Base-by-base conservation (phyloP, 305 asterid species). In the Ruellia speciosa region DNA sequence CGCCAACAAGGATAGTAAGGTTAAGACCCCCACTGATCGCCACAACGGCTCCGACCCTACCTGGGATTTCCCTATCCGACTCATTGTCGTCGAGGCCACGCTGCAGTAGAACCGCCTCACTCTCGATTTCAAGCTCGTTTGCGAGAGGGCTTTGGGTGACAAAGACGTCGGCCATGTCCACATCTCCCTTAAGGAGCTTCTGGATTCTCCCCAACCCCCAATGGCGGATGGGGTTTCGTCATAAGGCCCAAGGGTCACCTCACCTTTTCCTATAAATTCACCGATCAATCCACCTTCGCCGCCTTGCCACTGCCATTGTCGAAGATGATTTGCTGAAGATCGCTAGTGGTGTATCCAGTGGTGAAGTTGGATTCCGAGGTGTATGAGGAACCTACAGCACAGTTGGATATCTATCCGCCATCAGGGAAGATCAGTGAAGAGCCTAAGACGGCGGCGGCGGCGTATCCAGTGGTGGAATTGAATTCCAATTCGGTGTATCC, bases 221-320 rank as follows among this genome's bases (percentile, higher is more conserved):
- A 66, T 18, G 33, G 34, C 17, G 72, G 70, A 48, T 15, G 82
- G 61, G 75, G 69, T 48, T 73, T 77, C 19, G 81, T 87, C 54
- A 83, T 96, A 18, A 79, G 73, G 40, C 85, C 94, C 5, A 87
- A 85, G 70, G 98, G 98, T 7, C 83, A 81, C 60, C 74, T 90
- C 41, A 65, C 68, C 3, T 83, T 90, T 56, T 79, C 88, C 0
- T 87, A 81, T 12, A 68, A 76, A 17, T 80, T 90, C 54, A 66
- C 73, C 0, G 88, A 76, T 0, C 31, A 24, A 24, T 3, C 41
- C 12, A 43, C 14, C 6, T 6, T n/a, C 7, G 49, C 56, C 48
- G 47, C 67, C 10, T n/a, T n/a, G 35, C 49, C 49, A 35, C 59
- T 45, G 59, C 62, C 47, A 10, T 7, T 7, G 41, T 3, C 9